A percentile compares a stretch with the other conserved stretches of the same genome.
phyloP scores from a whole-genome alignment of 805 yeast genomes.

The Candida insectalens region DNA sequence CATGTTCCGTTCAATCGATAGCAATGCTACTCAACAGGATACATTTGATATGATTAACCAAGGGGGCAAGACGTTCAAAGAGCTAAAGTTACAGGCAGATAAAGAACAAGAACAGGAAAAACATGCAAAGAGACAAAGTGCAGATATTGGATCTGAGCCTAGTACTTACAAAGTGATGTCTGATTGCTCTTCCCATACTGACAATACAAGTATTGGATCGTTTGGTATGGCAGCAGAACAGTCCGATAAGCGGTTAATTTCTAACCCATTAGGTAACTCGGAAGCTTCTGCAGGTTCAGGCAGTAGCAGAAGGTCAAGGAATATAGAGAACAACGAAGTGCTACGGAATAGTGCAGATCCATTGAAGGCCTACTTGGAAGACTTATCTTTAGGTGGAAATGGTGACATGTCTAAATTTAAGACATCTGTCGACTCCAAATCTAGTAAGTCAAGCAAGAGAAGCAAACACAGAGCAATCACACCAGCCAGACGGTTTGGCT shows the following conservation, averaged over 20 bases:
- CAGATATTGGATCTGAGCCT: conserved; percentile 16
- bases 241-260: neutral
- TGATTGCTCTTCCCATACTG: conserved; percentile 22
- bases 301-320: neutral
- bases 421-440: conserved; percentile 22
- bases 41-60: conserved; percentile 18
- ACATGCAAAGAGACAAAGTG: conserved; percentile 1
- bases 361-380: conserved; percentile 43
- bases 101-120: conserved; percentile 4
- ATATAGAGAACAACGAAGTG: neutral
- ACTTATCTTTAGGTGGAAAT: conserved; percentile 30
- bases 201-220: conserved; percentile 17
- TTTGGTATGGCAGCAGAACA: conserved; percentile 8
- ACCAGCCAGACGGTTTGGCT: neutral
- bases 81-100: conserved; percentile 18
- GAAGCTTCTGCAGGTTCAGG: neutral
- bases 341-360: conserved; percentile 29
- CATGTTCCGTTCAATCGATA: neutral
- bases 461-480: neutral
- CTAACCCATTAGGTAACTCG: conserved; percentile 1
- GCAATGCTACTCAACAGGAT: conserved; percentile 10
- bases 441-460: neutral
- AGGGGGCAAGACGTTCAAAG: conserved; percentile 21
- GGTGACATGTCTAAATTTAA: conserved; percentile 30
- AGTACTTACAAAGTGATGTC: conserved; percentile 21